Evolutionary conservation across 2,329 filamentous ascomycete species (phyloP), one percentile per base, ranked within the genome.

Genomic region (Alternaria viburni): DNA sequence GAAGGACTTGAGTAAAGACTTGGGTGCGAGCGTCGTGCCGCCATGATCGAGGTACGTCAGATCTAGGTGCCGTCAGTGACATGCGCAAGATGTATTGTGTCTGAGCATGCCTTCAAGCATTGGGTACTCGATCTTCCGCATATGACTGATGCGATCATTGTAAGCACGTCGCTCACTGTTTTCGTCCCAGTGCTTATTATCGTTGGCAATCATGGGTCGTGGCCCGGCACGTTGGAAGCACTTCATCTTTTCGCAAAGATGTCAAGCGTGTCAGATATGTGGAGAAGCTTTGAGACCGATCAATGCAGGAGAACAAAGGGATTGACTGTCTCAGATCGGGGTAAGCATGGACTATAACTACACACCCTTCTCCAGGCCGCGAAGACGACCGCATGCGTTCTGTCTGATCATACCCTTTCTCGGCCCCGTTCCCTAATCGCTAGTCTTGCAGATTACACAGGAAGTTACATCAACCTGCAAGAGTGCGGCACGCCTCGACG

Each of bases 1-100:
- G 75, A 90, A 89, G 23, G 81, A 80, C 49, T 85, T 82, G 44
- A 90, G 81, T 36, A 88, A 82, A 25, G 88, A 88, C 66, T 82
- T 85, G 47, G 88, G 85, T 23, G 71, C 74, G 9, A 77, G 62
- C 7, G 82, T 81, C 8, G 82, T 82, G 6, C 82, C 82, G 46
- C 85, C 85, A 74, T 89, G 87, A 70, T 89, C 87, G 23, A 89
- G 57, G 45, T 68, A 68, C 1, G 66, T 65, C 8, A 72, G 57
- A 26, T 46, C 65, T 67, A 30, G 17, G 13, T 15, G 21, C 3
- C 5, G 9, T 68, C 7, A 70, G 55, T n/a, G n/a, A 15, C 12
- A n/a, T 21, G 10, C 17, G 17, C 15, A 19, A 26, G 10, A 5
- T n/a, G 1, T 1, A 2, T 26, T 4, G 50, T 4, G 23, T n/a